These are phyloP conservation scores for Tarenaya hassleriana DNA, from an alignment of 345 rosid genomes.

Conservation along the genomic window DNA sequence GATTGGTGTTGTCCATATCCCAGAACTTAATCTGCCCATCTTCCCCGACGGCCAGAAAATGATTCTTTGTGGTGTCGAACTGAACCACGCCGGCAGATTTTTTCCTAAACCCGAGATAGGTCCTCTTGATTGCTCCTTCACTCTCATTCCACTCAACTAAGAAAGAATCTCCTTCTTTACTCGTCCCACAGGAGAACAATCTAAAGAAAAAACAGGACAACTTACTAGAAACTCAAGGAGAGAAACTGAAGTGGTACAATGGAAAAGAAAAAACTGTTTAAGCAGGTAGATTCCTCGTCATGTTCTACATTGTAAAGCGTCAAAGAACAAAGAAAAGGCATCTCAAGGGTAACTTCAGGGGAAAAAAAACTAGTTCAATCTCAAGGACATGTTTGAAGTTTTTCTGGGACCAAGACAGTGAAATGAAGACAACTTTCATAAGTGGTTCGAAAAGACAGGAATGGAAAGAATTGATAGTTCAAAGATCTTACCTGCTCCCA, in stretches of 20 bases:
- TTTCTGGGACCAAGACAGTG: background rate
- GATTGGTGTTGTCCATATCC: slow-evolving; percentile 61
- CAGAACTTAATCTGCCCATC: slow-evolving; percentile 58
- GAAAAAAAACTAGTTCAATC: background rate
- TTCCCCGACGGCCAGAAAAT: slow-evolving; percentile 67
- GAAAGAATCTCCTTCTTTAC: slow-evolving; percentile 70
- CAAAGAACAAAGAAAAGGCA: background rate
- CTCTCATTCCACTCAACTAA: slow-evolving; percentile 81
- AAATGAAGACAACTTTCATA: background rate
- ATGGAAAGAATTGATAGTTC: background rate
- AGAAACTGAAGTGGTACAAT: slow-evolving; percentile 4
- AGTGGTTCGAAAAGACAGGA: background rate
- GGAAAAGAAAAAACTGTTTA: too few relatives aligned
- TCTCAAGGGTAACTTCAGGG: background rate
- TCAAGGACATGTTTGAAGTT: background rate
- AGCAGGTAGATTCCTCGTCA: background rate
- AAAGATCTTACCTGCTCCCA: slow-evolving; percentile 58
- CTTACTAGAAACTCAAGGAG: slow-evolving; percentile 7
- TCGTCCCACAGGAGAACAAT: slow-evolving; percentile 77
- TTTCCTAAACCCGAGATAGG: slow-evolving; percentile 58
- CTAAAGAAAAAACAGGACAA: too few relatives aligned
- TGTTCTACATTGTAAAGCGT: too few relatives aligned
- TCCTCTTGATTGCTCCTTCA: slow-evolving; percentile 66
- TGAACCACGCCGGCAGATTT: slow-evolving; percentile 54
- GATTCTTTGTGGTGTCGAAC: slow-evolving; percentile 62